phyloP scores from a whole-genome alignment of 1,284 basidiomycete species.

The Trametes hirsuta region DNA sequence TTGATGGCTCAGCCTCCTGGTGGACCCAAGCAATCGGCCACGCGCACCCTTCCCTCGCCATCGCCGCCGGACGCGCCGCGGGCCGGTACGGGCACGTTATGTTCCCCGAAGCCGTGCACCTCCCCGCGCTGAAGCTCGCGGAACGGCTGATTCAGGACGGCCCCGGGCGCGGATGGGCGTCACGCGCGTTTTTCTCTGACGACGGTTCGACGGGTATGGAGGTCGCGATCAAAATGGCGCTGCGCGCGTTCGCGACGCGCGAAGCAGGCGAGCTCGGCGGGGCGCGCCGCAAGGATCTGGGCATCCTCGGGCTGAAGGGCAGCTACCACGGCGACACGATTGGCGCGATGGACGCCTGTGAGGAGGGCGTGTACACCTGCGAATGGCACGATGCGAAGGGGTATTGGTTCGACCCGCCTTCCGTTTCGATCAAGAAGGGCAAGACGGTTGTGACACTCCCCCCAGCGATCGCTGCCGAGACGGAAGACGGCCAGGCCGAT shows the following conservation, averaged over 20 bases:
- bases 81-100: conserved; percentile 97
- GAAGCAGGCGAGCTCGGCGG: conserved; percentile 39
- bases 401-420: conserved; percentile 92
- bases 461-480: conserved; percentile 45
- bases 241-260: conserved; percentile 70
- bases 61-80: conserved; percentile 88
- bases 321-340: conserved; percentile 99
- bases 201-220: conserved; percentile 97
- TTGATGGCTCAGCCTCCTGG: conserved; percentile 96
- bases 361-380: conserved; percentile 91
- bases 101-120: conserved; percentile 88
- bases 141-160: conserved; percentile 72
- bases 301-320: conserved; percentile 87
- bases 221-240: conserved; percentile 95
- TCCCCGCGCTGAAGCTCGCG: conserved; percentile 81
- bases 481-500: conserved; percentile 32
- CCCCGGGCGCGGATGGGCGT: conserved; percentile 88
- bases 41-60: conserved; percentile 72
- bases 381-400: conserved; percentile 97
- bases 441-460: conserved; percentile 64
- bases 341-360: conserved; percentile 95
- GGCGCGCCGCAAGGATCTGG: conserved; percentile 60
- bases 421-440: conserved; percentile 70
- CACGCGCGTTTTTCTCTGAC: conserved; percentile 91
- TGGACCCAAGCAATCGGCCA: conserved; percentile 97